These are phyloP conservation scores for Aspergillus steynii DNA, from an alignment of 495 filamentous ascomycete genomes.

Conservation along the genomic window DNA sequence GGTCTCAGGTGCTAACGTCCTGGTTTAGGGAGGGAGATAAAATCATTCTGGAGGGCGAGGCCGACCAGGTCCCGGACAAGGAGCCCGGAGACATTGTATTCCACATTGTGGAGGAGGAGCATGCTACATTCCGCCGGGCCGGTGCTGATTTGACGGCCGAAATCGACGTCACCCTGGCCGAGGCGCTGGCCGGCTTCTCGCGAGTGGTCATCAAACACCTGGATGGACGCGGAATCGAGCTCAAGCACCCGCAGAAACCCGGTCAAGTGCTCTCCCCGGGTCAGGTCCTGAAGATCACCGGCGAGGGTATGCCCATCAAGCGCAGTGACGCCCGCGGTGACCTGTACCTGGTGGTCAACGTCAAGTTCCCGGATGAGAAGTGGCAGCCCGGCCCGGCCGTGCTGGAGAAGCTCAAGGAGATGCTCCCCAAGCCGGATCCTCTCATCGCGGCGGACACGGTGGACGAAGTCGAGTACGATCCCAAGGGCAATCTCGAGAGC, in stretches of 20 bases:
- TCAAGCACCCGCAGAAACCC: conserved; percentile 65
- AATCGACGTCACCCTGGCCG: conserved; percentile 75
- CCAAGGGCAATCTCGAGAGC: conserved; percentile 76
- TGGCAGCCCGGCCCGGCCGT: conserved; percentile 73
- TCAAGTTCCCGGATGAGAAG: conserved; percentile 84
- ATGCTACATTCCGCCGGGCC: conserved; percentile 75
- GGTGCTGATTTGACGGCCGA: conserved; percentile 81
- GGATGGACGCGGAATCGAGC: conserved; percentile 85
- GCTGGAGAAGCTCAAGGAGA: conserved; percentile 65
- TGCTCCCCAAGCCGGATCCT: conserved; percentile 65
- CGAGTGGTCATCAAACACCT: conserved; percentile 90
- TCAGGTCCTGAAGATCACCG: conserved; percentile 78
- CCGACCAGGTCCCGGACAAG: conserved; percentile 88
- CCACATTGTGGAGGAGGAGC: conserved; percentile 75
- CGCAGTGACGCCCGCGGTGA: conserved; percentile 80
- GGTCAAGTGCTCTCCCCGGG: conserved; percentile 77
- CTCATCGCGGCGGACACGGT: conserved; percentile 67
- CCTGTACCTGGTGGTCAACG: conserved; percentile 79
- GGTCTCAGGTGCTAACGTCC: conserved; percentile 18
- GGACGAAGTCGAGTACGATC: conserved; percentile 85
- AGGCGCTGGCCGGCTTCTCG: conserved; percentile 85
- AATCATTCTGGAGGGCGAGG: conserved; percentile 90
- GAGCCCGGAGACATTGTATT: conserved; percentile 94
- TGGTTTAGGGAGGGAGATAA: conserved; percentile 70
- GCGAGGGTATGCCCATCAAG: conserved; percentile 94